phyloP scores from a whole-genome alignment of 2,329 filamentous ascomycete genomes.

The Aspergillus ibericus region DNA sequence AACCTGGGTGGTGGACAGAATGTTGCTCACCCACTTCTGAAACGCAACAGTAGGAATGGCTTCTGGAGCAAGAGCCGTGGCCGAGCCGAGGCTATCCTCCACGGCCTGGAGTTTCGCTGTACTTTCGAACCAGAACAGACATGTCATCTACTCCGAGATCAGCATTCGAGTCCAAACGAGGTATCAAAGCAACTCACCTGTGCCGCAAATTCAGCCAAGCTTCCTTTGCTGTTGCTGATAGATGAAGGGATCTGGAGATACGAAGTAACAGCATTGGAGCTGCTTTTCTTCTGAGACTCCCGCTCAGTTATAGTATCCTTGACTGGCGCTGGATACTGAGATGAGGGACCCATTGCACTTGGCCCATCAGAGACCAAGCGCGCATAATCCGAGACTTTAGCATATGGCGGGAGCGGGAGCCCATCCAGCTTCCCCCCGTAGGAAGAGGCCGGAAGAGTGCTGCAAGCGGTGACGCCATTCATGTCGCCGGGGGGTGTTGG shows the following conservation, averaged over 20 bases:
- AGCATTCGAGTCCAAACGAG: slow-evolving; percentile 1
- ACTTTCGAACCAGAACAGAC: slow-evolving; percentile 96
- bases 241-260: slow-evolving; percentile 70
- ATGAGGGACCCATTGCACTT: slow-evolving; percentile 22
- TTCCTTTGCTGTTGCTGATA: slow-evolving; percentile 74
- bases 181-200: slow-evolving; percentile 54
- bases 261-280: slow-evolving; percentile 44
- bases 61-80: slow-evolving; percentile 62
- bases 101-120: slow-evolving; percentile 75
- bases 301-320: slow-evolving; percentile 26
- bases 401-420: slow-evolving; percentile 27
- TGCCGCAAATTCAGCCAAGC: slow-evolving; percentile 77
- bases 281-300: slow-evolving; percentile 27
- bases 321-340: slow-evolving; percentile 25
- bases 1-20: slow-evolving; percentile 91
- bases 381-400: slow-evolving; percentile 18
- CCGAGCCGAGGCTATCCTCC: slow-evolving; percentile 56
- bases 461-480: slow-evolving; percentile 42
- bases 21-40: slow-evolving; percentile 88
- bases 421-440: slow-evolving; percentile 34
- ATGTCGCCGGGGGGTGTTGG: slow-evolving; percentile 45
- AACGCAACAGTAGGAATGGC: slow-evolving; percentile 78
- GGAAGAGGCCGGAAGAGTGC: slow-evolving; percentile 29
- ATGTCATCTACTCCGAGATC: slow-evolving; percentile 70
- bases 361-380: slow-evolving; percentile 25